A percentile compares a stretch with the other conserved stretches of the same genome.
Evolutionary conservation across 768 basidiomycete species (phyloP).

Genomic region (Clavaria fumosa): DNA sequence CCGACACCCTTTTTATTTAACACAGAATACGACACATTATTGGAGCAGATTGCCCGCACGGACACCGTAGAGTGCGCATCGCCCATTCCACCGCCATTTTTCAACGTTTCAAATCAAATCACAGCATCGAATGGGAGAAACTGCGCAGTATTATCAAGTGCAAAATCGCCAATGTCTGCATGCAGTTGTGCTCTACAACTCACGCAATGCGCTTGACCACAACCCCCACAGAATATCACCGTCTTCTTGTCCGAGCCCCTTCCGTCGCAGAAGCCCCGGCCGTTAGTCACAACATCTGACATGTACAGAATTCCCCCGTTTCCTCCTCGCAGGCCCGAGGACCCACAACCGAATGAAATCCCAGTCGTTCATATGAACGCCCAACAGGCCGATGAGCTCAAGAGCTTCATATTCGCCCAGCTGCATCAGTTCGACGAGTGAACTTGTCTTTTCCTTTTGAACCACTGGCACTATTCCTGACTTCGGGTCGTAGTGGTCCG

Average conservation of each 20-base stretch:
- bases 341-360: constrained; percentile 33
- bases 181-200: background rate
- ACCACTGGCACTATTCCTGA: constrained; percentile 5
- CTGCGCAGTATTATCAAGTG: constrained; percentile 60
- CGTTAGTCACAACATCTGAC: constrained; percentile 28
- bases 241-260: constrained; percentile 26
- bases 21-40: constrained; percentile 43
- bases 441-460: constrained; percentile 13
- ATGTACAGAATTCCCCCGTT: constrained; percentile 52
- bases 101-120: constrained; percentile 1
- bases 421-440: constrained; percentile 67
- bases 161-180: constrained; percentile 47
- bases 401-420: constrained; percentile 40
- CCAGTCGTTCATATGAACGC: constrained; percentile 46
- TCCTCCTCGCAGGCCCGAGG: constrained; percentile 37
- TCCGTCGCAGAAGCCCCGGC: constrained; percentile 19
- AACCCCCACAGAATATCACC: constrained; percentile 29
- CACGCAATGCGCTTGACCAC: background rate
- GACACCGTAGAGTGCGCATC: constrained; percentile 45
- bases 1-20: no score
- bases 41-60: constrained; percentile 48
- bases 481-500: constrained; percentile 26
- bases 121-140: constrained; percentile 52
- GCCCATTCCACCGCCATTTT: constrained; percentile 5
- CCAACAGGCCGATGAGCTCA: constrained; percentile 43